Percentiles rank a stretch among this genome's conserved stretches.
Evolutionary conservation across 352 stramenopile species (phyloP).

Genomic region (Globisporangium yorkense): DNA sequence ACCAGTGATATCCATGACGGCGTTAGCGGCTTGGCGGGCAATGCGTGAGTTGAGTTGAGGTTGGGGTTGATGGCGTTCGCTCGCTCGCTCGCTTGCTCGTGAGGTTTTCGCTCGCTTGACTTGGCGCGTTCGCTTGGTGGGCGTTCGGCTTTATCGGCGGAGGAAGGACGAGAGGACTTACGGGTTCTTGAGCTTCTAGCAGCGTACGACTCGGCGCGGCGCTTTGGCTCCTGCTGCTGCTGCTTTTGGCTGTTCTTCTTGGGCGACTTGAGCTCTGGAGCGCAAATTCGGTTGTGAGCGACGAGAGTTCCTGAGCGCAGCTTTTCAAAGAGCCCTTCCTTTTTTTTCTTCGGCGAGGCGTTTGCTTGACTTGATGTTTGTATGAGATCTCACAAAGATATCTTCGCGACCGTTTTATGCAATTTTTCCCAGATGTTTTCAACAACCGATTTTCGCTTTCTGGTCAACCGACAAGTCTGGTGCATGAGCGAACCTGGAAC

Average conservation of each 20-base stretch:
- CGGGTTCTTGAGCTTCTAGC: neutral
- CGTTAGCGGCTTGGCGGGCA: neutral
- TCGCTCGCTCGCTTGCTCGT: neutral
- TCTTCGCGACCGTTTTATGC: constrained; percentile 2
- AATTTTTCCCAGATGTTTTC: neutral
- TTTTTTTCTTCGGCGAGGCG: neutral
- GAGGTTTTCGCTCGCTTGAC: constrained; percentile 2
- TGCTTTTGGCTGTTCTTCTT: neutral
- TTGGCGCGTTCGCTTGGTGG: constrained; percentile 6
- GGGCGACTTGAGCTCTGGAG: constrained; percentile 5
- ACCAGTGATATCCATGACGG: constrained; percentile 26
- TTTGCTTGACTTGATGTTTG: neutral
- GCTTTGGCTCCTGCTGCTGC: neutral
- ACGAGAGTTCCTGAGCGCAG: neutral
- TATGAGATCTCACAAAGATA: neutral
- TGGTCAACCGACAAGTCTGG: neutral
- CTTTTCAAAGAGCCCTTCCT: neutral
- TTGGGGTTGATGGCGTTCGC: neutral
- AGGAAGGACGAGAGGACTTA: neutral
- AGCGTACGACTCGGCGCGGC: neutral
- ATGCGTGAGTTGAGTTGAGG: neutral
- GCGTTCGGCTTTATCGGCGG: constrained; percentile 3
- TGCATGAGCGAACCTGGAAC: too few relatives aligned
- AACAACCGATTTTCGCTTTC: neutral
- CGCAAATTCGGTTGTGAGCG: constrained; percentile 35